Evolutionary conservation across 2,329 filamentous ascomycete species (phyloP).

Genomic region (Stachybotrys echinatus): DNA sequence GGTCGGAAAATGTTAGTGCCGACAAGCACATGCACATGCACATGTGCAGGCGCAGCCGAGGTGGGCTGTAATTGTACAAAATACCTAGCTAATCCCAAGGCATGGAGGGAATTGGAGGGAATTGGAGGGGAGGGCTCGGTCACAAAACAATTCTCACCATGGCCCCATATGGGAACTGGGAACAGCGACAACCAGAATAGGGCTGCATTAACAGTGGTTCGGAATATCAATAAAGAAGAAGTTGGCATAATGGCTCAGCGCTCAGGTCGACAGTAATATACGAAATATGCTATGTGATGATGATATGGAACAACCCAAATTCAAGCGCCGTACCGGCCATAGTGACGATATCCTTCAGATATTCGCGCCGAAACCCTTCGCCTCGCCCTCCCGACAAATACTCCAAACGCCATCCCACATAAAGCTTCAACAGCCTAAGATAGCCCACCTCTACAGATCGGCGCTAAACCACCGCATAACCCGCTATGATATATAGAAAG

Average conservation of each 20-base stretch:
- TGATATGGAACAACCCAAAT: neutral
- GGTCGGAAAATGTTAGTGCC: slow-evolving; percentile 4
- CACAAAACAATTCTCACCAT: too few relatives aligned
- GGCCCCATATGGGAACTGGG: too few relatives aligned
- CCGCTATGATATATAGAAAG: neutral
- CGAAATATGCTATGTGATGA: neutral
- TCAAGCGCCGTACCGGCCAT: too few relatives aligned
- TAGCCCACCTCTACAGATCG: neutral
- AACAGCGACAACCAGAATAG: too few relatives aligned
- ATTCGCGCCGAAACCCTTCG: neutral
- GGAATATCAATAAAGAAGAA: too few relatives aligned
- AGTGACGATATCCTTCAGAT: neutral
- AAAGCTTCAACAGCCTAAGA: neutral
- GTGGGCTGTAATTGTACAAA: too few relatives aligned
- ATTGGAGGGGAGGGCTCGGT: too few relatives aligned
- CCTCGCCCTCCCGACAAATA: neutral
- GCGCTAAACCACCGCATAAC: neutral
- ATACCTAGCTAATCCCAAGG: too few relatives aligned
- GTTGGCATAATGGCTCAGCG: neutral
- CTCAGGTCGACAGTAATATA: neutral
- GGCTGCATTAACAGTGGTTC: too few relatives aligned
- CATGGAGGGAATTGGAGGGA: too few relatives aligned
- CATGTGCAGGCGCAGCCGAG: too few relatives aligned
- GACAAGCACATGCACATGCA: too few relatives aligned
- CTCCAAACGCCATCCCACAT: neutral